A percentile compares a stretch with the other conserved stretches of the same genome.
These are phyloP conservation scores for Thalassiosira pacifica DNA, from an alignment of 352 stramenopile genomes.

Conservation along the genomic window DNA sequence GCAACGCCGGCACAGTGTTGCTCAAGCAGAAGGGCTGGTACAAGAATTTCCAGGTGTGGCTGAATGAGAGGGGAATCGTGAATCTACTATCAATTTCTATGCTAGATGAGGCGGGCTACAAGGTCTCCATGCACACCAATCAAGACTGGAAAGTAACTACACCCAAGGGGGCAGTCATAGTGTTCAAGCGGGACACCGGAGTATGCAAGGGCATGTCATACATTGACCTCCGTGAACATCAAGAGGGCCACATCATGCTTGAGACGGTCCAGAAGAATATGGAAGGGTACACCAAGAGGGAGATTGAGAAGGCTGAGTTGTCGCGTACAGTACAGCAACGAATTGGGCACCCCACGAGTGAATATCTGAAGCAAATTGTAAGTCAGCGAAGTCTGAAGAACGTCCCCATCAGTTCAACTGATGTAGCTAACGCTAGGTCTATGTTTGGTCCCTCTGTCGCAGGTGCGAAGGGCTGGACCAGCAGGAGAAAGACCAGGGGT, in stretches of 20 bases:
- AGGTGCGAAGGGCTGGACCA: no score
- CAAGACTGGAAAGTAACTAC: neutral
- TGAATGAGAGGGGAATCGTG: conserved; percentile 46
- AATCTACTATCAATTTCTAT: conserved; percentile 55
- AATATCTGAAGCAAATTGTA: neutral
- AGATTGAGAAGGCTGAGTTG: neutral
- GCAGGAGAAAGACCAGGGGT: no score
- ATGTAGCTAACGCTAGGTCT: no score
- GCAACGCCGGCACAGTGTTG: conserved; percentile 9
- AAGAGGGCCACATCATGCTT: no score
- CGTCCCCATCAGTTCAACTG: no score
- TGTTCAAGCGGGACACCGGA: conserved; percentile 6
- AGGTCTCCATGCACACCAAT: conserved; percentile 8
- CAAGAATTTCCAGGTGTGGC: conserved; percentile 15
- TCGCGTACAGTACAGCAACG: neutral
- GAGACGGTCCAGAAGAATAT: neutral
- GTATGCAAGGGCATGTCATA: conserved; percentile 6
- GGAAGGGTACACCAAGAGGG: neutral
- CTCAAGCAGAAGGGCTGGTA: neutral
- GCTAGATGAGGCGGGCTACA: conserved; percentile 28
- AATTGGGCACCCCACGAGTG: neutral
- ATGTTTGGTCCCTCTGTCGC: no score
- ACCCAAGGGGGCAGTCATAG: conserved; percentile 19
- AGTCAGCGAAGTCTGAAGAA: no score
- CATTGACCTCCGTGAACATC: no score